Percentiles rank a stretch among this genome's conserved stretches.
phyloP scores from a whole-genome alignment of 768 basidiomycete species.

The Gyrodon lividus region DNA sequence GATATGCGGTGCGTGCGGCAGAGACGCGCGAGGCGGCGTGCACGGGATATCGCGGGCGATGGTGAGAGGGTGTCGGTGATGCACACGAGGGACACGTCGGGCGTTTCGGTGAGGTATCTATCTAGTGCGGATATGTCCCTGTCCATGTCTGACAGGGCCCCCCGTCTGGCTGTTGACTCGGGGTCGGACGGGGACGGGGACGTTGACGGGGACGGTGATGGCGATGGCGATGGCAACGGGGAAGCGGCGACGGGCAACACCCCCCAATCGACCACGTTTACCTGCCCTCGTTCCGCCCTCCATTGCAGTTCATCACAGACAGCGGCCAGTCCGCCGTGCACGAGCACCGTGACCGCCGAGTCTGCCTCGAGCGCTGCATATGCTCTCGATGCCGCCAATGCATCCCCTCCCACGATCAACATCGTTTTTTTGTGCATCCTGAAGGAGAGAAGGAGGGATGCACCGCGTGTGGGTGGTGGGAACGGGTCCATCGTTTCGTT shows the following conservation, averaged over 20 bases:
- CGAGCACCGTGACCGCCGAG: constrained; percentile 64
- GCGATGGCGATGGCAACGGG: too few species aligned
- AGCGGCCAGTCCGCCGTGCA: constrained; percentile 43
- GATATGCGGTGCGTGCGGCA: constrained; percentile 63
- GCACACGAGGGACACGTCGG: constrained; percentile 56
- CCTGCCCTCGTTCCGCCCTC: constrained; percentile 54
- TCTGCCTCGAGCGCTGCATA: constrained; percentile 82
- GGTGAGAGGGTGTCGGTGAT: constrained; percentile 75
- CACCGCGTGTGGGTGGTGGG: constrained; percentile 52
- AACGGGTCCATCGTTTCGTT: constrained; percentile 28
- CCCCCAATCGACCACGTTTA: constrained; percentile 56
- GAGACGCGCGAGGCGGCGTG: constrained; percentile 48
- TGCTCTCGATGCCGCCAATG: constrained; percentile 81
- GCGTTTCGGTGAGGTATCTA: constrained; percentile 37
- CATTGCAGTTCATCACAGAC: constrained; percentile 75
- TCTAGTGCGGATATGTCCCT: constrained; percentile 48
- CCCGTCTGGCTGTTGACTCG: too few species aligned
- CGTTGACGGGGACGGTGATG: too few species aligned
- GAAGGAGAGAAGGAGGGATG: constrained; percentile 80
- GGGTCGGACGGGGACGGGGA: constrained; percentile 10
- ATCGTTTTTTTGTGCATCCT: constrained; percentile 50
- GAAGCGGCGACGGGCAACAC: constrained; percentile 27
- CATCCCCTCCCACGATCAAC: constrained; percentile 75
- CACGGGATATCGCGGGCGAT: constrained; percentile 35
- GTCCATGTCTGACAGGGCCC: constrained; percentile 14